Evolutionary conservation across 345 rosid genomes (phyloP).

Genomic region (Raphanus sativus): DNA sequence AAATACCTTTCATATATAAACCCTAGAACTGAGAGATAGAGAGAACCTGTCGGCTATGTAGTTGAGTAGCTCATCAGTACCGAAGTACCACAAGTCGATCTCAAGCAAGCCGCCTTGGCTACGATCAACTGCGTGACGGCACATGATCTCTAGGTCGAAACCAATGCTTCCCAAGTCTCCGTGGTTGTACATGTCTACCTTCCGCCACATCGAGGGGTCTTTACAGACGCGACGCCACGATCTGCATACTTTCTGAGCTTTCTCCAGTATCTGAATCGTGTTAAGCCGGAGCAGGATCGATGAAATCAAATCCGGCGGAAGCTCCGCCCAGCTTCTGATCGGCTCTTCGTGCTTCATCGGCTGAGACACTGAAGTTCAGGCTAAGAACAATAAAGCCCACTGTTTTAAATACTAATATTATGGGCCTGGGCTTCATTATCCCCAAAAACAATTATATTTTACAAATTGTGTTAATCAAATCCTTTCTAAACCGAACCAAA

Average conservation of each 20-base stretch:
- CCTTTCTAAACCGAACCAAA: too few species aligned
- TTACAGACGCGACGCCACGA: conserved; percentile 51
- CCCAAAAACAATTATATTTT: too few species aligned
- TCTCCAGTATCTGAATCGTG: conserved; percentile 40
- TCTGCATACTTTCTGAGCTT: conserved; percentile 53
- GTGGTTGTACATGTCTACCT: conserved; percentile 35
- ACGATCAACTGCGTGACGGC: conserved; percentile 55
- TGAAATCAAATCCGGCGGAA: conserved; percentile 16
- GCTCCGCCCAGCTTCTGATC: conserved; percentile 40
- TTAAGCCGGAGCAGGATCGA: conserved; percentile 45
- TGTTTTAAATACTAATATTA: too few species aligned
- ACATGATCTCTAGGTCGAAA: conserved; percentile 24
- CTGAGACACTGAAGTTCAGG: not conserved
- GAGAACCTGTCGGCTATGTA: conserved; percentile 49
- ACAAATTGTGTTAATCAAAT: too few species aligned
- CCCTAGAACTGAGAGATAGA: not conserved
- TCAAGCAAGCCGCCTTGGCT: conserved; percentile 49
- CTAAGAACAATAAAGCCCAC: too few species aligned
- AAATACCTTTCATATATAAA: too few species aligned
- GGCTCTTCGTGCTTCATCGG: not conserved
- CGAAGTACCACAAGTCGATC: conserved; percentile 45
- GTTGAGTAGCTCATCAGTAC: conserved; percentile 44
- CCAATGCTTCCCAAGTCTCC: not conserved
- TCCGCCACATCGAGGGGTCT: conserved; percentile 56
- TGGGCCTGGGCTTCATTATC: too few species aligned